Evolutionary conservation across 164 flowering plant species (phyloP).

Genomic region (Hamamelis virginiana): DNA sequence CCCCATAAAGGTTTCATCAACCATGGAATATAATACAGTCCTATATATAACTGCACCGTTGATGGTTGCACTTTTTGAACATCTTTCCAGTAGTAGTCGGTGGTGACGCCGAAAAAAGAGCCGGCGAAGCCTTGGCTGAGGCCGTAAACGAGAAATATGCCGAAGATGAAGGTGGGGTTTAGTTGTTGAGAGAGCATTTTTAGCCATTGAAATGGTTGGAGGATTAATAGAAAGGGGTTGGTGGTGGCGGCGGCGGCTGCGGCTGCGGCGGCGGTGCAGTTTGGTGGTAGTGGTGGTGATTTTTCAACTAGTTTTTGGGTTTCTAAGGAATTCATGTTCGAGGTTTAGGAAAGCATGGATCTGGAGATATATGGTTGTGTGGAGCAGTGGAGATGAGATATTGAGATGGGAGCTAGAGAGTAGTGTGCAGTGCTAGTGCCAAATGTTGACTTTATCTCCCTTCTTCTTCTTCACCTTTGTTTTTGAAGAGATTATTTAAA

Average conservation of each 20-base stretch:
- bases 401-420: not conserved
- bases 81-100: conserved; percentile 87
- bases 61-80: conserved; percentile 76
- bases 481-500: too few species aligned
- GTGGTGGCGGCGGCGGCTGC: too few species aligned
- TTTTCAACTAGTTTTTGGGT: not conserved
- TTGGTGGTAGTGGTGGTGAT: not conserved
- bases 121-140: conserved; percentile 66
- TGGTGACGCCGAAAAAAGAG: conserved; percentile 49
- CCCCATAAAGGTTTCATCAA: conserved; percentile 79
- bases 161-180: conserved; percentile 50
- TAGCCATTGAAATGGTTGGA: conserved; percentile 58
- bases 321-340: conserved; percentile 13
- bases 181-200: conserved; percentile 50
- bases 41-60: conserved; percentile 53
- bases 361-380: not conserved
- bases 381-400: not conserved
- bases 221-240: conserved; percentile 13
- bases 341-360: not conserved
- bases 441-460: too few species aligned
- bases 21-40: conserved; percentile 70
- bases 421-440: too few species aligned
- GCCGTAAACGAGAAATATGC: conserved; percentile 68
- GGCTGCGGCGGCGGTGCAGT: too few species aligned
- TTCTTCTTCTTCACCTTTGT: too few species aligned